Conservation (phyloP, 2,329 filamentous ascomycete species). For the Ceratocystis papillata region DNA sequence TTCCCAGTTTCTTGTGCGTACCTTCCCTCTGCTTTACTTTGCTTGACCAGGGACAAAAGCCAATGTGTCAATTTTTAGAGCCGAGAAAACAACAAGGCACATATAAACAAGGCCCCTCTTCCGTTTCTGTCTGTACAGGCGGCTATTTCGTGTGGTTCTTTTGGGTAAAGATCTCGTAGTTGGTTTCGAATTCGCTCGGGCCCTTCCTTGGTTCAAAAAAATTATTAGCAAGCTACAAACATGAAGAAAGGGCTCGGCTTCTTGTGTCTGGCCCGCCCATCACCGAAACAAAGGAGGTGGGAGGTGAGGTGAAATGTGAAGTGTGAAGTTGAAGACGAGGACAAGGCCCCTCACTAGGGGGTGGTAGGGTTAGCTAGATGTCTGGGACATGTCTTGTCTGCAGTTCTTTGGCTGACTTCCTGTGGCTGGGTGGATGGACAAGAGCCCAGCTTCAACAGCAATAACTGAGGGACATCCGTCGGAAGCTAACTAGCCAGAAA, state of each 20-base stretch:
- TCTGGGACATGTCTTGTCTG: neutral
- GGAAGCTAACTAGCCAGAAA: neutral
- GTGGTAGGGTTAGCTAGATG: neutral
- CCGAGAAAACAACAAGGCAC: neutral
- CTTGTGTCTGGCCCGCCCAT: constrained; percentile 1
- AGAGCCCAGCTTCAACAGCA: neutral
- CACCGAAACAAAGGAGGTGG: constrained; percentile 7
- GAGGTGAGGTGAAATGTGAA: neutral
- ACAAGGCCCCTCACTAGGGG: neutral
- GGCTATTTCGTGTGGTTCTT: neutral
- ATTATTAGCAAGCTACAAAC: neutral
- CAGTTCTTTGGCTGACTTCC: neutral
- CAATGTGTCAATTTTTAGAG: constrained; percentile 5
- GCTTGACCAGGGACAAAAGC: neutral
- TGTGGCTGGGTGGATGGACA: neutral
- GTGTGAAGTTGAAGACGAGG: neutral
- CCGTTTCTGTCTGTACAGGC: neutral
- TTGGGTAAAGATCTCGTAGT: constrained; percentile 14
- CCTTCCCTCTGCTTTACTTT: neutral
- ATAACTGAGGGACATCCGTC: neutral
- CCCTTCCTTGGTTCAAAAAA: constrained; percentile 3
- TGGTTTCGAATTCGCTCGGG: constrained; percentile 13
- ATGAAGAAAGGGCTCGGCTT: constrained; percentile 4
- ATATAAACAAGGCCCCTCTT: neutral
- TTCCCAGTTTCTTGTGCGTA: too few species aligned